These are phyloP conservation scores for Chamaecrista fasciculata DNA, from an alignment of 306 rosid species.

Conservation along the genomic window DNA sequence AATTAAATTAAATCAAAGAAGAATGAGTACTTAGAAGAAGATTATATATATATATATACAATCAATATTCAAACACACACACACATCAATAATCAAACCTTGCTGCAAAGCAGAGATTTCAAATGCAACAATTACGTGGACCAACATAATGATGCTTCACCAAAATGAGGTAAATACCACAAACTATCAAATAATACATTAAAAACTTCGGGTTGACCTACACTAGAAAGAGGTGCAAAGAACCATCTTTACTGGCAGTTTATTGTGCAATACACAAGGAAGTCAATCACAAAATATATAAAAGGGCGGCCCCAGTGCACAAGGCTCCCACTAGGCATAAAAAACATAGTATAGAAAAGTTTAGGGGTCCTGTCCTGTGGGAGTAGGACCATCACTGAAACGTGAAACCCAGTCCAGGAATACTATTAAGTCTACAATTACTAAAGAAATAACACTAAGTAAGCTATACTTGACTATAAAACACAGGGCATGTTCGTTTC, in stretches of 20 bases:
- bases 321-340: no score
- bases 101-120: background rate
- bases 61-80: background rate
- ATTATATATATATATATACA: no score
- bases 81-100: background rate
- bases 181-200: background rate
- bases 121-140: background rate
- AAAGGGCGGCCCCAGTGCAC: no score
- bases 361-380: background rate
- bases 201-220: background rate
- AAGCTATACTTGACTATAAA: background rate
- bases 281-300: background rate
- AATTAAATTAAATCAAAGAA: slow-evolving; percentile 13
- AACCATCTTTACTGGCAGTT: background rate
- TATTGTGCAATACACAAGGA: background rate
- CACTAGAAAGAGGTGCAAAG: background rate
- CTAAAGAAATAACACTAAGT: background rate
- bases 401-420: background rate
- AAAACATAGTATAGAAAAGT: background rate
- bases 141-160: background rate
- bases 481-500: background rate
- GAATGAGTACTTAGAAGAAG: background rate
- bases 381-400: background rate
- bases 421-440: background rate
- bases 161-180: background rate